Evolutionary conservation across 805 yeast species (phyloP), one percentile per base, ranked within the genome.

Genomic region (Kuraishia cidri): DNA sequence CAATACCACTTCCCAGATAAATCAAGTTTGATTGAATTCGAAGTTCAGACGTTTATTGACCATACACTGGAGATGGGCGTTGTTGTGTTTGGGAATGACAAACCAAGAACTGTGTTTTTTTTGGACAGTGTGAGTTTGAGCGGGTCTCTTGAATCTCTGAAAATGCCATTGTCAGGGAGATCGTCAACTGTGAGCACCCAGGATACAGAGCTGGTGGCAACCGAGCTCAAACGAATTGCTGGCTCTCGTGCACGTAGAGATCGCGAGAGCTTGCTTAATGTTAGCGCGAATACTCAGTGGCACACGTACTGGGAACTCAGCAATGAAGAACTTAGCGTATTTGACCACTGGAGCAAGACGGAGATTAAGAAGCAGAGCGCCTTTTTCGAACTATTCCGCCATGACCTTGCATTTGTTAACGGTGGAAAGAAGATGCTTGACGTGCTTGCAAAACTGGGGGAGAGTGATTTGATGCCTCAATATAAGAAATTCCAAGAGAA

Each of bases 361-460:
- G 18, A 17, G 32, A 19, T n/a, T 11, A 44, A 56, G 44, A 64
- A 75, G 24, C 95, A 85, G 49, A 78, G 84, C 35, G 75, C 78
- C 36, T 68, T 83, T 4, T 86, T 80, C 54, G 95, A 85, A 48
- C 57, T 84, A 30, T 72, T 85, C 19, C 64, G 75, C 35, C 69
- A 75, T 30, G 94, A 84, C 42, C 84, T 79, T 44, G 67, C 74
- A 12, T 80, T 79, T 33, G 67, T 83, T 16, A 75, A 72, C 31
- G 68, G 84, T 46, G 79, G 87, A 2, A 65, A 67, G 39, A 72
- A 79, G 3, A 79, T 83, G 33, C 60, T 80, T 3, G 71, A 70
- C 23, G 69, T 71, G 6, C 75, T 69, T 39, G 79, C 81, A 2
- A 59, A 57, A 15, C 48, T 51, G 10, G 58, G 60, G 19, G 48